Evolutionary conservation across 345 rosid species (phyloP).

Genomic region (Eucalyptus curtisii): DNA sequence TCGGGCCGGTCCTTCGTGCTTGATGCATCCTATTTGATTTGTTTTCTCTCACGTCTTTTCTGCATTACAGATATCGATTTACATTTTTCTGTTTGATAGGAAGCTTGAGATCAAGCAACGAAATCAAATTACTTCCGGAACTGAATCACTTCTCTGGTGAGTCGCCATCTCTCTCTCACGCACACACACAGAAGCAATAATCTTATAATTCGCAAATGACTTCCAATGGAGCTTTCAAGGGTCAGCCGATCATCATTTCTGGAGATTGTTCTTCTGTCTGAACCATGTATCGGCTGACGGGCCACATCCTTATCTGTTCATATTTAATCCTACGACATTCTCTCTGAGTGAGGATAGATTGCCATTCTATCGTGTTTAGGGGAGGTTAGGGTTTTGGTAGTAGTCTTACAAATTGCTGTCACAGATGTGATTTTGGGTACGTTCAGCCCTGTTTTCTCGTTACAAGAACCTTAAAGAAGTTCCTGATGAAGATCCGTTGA

Average conservation of each 20-base stretch:
- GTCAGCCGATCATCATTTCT: background rate
- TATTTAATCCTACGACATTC: background rate
- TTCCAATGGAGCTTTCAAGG: background rate
- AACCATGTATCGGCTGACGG: background rate
- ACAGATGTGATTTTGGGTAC: background rate
- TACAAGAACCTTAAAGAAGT: background rate
- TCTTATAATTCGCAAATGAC: background rate
- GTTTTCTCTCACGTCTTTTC: background rate
- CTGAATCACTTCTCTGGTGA: background rate
- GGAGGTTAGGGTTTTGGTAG: background rate
- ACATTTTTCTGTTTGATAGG: background rate
- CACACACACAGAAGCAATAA: background rate
- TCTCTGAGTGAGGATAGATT: background rate
- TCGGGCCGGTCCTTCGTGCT: background rate
- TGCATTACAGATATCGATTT: background rate
- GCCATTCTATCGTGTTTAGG: background rate
- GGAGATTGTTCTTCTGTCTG: background rate
- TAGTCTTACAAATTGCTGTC: background rate
- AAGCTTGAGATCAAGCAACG: background rate
- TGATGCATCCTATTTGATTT: background rate
- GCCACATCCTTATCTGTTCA: background rate
- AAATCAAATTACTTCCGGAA: background rate
- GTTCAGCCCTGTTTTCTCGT: background rate
- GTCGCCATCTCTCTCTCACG: background rate
- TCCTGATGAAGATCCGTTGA: background rate